Base-by-base conservation (phyloP, 1,284 basidiomycete genomes). In the Cutaneotrichosporon sp. region DNA sequence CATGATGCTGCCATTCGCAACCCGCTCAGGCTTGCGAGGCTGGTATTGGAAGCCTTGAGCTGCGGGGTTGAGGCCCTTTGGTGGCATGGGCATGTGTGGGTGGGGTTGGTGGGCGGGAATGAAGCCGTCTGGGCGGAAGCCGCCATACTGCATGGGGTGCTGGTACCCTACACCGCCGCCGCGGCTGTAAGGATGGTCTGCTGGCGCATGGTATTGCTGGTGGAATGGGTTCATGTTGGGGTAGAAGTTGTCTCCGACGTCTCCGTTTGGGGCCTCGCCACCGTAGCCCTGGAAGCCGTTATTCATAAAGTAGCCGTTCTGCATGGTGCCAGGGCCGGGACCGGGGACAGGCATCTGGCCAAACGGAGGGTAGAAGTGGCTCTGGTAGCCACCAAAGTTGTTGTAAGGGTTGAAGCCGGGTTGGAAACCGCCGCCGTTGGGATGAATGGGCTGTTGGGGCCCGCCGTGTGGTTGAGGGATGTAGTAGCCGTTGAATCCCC, bases 271-370 rank as follows among this genome's bases (percentile, higher is more conserved):
- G 14, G 46, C 42, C 32, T 56, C 56, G 49, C 59, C 62, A 40
- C 42, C 60, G 40, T 50, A 64, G 32, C 55, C 55, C 21, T 40
- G 36, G 38, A 58, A 58, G 36, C 62, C 63, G 26, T 50, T 42
- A 5, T 52, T 58, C 40, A 61, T 56, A 49, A 65, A 69, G 63
- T 74, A 77, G 5, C 70, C 73, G 61, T 77, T 77, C 67, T 79
- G 77, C 74, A 79, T 76, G 2, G 76, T 77, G 46, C 69, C 73
- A 2, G 76, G 76, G 18, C 77, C 77, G 2, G 77, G 69, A 4
- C 69, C 69, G 16, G 69, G 75, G 9, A 73, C 71, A 7, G 74
- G 76, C 69, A 74, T 70, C 47, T 70, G 72, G 22, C 64, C 65
- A 50, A 70, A 69, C 5, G 60, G 68, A 31, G 53, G 65, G 61